Conservation (phyloP, 176 grass and related monocot genomes). For the Oryza glaberrima region DNA sequence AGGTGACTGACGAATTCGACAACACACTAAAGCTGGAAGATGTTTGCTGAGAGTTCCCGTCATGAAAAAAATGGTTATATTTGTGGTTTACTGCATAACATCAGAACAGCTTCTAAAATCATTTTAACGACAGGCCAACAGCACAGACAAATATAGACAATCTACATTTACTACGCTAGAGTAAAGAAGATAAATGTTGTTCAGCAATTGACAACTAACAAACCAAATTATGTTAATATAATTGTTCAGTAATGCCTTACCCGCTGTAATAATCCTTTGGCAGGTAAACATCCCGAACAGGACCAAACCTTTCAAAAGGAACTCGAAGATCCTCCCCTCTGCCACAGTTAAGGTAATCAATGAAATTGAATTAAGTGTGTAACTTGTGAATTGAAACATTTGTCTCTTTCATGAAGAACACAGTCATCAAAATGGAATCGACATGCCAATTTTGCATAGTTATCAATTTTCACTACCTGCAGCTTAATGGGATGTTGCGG, state of each 20-base stretch:
- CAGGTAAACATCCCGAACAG: conserved; percentile 90
- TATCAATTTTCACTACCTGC: conserved; percentile 45
- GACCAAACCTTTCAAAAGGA: conserved; percentile 91
- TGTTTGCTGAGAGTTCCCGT: neutral
- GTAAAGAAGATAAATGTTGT: neutral
- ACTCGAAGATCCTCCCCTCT: conserved; percentile 74
- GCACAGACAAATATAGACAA: neutral
- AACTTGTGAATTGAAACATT: neutral
- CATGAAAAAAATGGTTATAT: conserved; percentile 2
- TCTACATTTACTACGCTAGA: neutral
- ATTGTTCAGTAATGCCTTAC: conserved; percentile 51
- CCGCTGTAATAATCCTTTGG: conserved; percentile 82
- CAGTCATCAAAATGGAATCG: neutral
- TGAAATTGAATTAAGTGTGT: neutral
- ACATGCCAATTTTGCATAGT: neutral
- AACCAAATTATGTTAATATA: neutral
- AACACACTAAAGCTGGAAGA: conserved; percentile 2
- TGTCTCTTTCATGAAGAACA: neutral
- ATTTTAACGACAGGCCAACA: neutral
- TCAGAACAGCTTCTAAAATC: neutral
- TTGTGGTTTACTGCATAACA: neutral
- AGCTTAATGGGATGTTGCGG: conserved; percentile 71
- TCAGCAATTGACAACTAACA: neutral
- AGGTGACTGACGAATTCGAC: neutral
- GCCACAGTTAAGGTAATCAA: conserved; percentile 24